phyloP scores from a whole-genome alignment of 495 filamentous ascomycete species.

The Penicillium simplicissimum region DNA sequence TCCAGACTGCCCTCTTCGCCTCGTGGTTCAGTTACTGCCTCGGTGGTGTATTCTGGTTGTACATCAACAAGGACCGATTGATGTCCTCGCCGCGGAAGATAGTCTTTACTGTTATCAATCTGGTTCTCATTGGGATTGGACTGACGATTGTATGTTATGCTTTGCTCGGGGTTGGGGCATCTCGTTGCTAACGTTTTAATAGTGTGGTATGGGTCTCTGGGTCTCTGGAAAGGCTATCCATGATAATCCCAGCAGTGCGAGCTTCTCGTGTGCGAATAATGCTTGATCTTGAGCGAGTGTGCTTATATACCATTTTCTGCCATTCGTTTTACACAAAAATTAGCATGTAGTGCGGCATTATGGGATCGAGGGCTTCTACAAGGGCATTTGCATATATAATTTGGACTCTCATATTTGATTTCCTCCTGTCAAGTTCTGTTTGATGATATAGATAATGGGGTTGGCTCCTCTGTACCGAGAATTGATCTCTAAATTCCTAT shows the following conservation, averaged over 20 bases:
- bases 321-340: neutral
- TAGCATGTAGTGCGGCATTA: neutral
- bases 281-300: conserved; percentile 12
- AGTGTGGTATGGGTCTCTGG: conserved; percentile 49
- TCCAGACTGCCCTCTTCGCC: conserved; percentile 44
- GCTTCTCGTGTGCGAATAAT: conserved; percentile 49
- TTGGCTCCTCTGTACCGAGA: neutral
- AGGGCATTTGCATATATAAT: neutral
- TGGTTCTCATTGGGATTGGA: conserved; percentile 34
- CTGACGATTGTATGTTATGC: conserved; percentile 33
- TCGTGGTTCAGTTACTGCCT: conserved; percentile 49
- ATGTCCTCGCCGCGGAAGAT: conserved; percentile 35
- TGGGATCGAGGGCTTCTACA: neutral
- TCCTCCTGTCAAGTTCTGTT: neutral
- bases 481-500: neutral
- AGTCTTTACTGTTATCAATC: conserved; percentile 35
- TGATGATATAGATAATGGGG: neutral
- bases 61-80: conserved; percentile 37
- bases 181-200: conserved; percentile 7
- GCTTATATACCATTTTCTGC: neutral
- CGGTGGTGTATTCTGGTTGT: conserved; percentile 47
- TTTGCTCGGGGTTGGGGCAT: neutral
- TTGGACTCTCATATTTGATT: neutral
- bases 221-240: conserved; percentile 45
- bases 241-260: conserved; percentile 36